Evolutionary conservation across 225 moss, liverwort and hornwort genomes (phyloP), one percentile per base, ranked within the genome.

Genomic region (Thuidium tamariscinum): DNA sequence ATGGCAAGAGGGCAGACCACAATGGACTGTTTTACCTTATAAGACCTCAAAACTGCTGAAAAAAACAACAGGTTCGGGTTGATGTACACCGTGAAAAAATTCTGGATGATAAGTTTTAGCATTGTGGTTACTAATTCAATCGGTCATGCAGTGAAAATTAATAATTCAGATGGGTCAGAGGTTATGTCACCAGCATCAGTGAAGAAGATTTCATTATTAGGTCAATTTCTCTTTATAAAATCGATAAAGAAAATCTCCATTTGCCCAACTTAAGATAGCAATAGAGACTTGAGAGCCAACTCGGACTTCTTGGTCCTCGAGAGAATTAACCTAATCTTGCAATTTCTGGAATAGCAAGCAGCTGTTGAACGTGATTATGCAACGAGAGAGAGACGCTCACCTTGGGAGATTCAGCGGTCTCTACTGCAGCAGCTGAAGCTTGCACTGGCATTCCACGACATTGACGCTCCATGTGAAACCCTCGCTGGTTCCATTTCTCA

Each of bases 341-440:
- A 85, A 68, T 17, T 39, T 25, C 11, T 22, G 34, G 41, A 80
- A 36, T 49, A 46, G 32, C 48, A 77, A 32, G 62, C 46, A 68
- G 64, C 70, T 72, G 69, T 46, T 77, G 39, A 51, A 59, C 16
- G 21, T 48, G n/a, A 76, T 32, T 39, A 72, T 32, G 37, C 46
- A 32, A 46, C 10, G 51, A 36, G 36, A 30, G 59, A 13, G 27
- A 79, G 62, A 60, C 39, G 69, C 29, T 81, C 69, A 96, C 97
- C 96, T 96, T 95, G 32, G 94, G 86, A 48, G 89, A 82, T 84
- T 94, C 94, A 7, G 92, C 84, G 59, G 95, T 94, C 41, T 95
- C 91, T 5, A 93, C 87, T 14, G 95, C 86, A 20, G 97, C 86
- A 60, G 93, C 95, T 48, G 97, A 86, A 19, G 95, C 96, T 67